Conservation (phyloP, 2,329 filamentous ascomycete genomes). For the Clonostachys rhizophaga region DNA sequence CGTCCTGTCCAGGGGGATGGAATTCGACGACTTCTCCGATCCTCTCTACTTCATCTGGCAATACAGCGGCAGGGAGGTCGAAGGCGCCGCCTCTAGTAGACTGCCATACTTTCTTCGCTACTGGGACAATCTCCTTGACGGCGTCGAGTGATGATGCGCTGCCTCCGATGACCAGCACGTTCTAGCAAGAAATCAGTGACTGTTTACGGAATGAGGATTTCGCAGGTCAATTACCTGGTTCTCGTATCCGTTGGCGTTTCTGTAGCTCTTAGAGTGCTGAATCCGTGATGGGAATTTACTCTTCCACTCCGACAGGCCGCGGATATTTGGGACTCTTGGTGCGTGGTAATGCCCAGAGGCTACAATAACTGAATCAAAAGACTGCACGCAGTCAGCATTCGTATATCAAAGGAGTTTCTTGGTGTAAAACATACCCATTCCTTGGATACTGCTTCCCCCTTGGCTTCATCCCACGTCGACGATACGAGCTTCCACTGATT, state of each 20-base stretch:
- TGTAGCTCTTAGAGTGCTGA: conserved; percentile 69
- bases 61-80: conserved; percentile 46
- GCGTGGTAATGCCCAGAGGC: conserved; percentile 65
- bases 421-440: too few relatives aligned
- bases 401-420: conserved; percentile 4
- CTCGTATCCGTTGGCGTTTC: conserved; percentile 48
- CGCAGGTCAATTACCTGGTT: too few relatives aligned
- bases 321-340: conserved; percentile 55
- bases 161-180: conserved; percentile 47
- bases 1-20: conserved; percentile 7
- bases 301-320: conserved; percentile 56
- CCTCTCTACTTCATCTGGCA: conserved; percentile 48
- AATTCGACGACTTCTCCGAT: conserved; percentile 47
- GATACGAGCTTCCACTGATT: conserved; percentile 4
- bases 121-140: conserved; percentile 26
- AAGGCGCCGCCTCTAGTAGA: conserved; percentile 54
- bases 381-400: conserved; percentile 20
- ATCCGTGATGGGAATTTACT: conserved; percentile 43
- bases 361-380: conserved; percentile 62
- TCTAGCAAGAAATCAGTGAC: conserved; percentile 35
- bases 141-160: conserved; percentile 37
- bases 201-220: too few relatives aligned
- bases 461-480: too few relatives aligned
- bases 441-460: too few relatives aligned
- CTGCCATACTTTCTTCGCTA: conserved; percentile 33